These are phyloP conservation scores for Fonsecaea erecta DNA, from an alignment of 2,329 filamentous ascomycete genomes.

Conservation along the genomic window DNA sequence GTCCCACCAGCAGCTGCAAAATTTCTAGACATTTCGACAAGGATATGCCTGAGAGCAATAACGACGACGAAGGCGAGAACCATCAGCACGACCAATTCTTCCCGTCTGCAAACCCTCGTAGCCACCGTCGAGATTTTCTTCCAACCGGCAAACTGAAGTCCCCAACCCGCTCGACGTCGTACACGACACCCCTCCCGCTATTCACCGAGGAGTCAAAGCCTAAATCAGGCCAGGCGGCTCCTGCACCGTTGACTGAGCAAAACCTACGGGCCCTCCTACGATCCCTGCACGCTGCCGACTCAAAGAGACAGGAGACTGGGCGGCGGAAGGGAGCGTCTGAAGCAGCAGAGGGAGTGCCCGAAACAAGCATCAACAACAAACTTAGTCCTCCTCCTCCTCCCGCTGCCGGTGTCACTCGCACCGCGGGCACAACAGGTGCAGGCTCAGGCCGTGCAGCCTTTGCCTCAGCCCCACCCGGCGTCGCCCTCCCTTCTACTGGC, in stretches of 20 bases:
- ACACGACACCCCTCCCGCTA: constrained; percentile 32
- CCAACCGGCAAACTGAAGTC: constrained; percentile 26
- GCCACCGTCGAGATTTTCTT: background rate
- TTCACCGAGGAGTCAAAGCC: constrained; percentile 31
- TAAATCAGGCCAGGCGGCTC: constrained; percentile 10
- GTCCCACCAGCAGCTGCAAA: constrained; percentile 22
- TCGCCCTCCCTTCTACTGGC: constrained; percentile 19
- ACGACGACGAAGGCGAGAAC: background rate
- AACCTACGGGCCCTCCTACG: constrained; percentile 35
- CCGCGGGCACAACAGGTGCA: constrained; percentile 12
- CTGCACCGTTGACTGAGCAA: constrained; percentile 32
- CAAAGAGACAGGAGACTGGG: constrained; percentile 1
- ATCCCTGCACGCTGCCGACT: constrained; percentile 13
- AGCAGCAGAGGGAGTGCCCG: constrained; percentile 7
- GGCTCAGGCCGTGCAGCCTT: constrained; percentile 16
- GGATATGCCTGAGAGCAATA: constrained; percentile 13
- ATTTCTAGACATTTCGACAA: constrained; percentile 35
- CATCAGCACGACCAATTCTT: constrained; percentile 16
- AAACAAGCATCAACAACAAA: constrained; percentile 8
- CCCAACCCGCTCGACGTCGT: constrained; percentile 31
- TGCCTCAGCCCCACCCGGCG: constrained; percentile 21
- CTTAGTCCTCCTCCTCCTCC: constrained; percentile 10
- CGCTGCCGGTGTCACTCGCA: constrained; percentile 8
- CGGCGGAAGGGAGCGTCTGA: constrained; percentile 1
- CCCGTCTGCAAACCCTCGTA: constrained; percentile 4